Percentiles rank a stretch among this genome's conserved stretches.
phyloP scores from a whole-genome alignment of 768 basidiomycete species.

The Hirschioporus abietinus region DNA sequence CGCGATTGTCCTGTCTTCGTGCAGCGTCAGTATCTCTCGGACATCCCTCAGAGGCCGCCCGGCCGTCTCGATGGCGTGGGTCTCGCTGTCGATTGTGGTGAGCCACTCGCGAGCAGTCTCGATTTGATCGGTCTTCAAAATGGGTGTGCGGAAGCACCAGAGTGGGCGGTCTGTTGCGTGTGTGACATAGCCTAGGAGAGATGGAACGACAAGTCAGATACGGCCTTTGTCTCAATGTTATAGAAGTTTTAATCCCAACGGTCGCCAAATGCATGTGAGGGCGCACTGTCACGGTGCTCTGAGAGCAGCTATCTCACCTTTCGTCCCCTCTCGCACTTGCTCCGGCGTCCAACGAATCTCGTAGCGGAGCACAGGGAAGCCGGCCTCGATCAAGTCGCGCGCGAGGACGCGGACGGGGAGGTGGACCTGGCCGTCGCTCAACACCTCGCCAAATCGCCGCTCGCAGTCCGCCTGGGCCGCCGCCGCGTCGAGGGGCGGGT shows the following conservation, averaged over 20 bases:
- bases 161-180: conserved; percentile 61
- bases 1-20: conserved; percentile 41
- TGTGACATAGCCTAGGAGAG: conserved; percentile 54
- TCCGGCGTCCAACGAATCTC: conserved; percentile 66
- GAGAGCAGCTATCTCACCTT: conserved; percentile 46
- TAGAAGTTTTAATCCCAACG: too few species aligned
- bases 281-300: too few species aligned
- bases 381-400: conserved; percentile 48
- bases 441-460: conserved; percentile 51
- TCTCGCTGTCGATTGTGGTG: conserved; percentile 40
- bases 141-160: conserved; percentile 54
- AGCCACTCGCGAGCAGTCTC: conserved; percentile 53
- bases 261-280: too few species aligned
- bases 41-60: conserved; percentile 27
- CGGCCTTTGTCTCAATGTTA: too few species aligned
- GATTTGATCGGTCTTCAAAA: conserved; percentile 41
- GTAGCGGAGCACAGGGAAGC: conserved; percentile 65
- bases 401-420: conserved; percentile 59
- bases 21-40: conserved; percentile 43
- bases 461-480: conserved; percentile 38
- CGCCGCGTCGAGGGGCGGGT: conserved; percentile 34
- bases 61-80: conserved; percentile 24
- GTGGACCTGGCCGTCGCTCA: conserved; percentile 61
- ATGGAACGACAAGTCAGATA: conserved; percentile 2
- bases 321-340: conserved; percentile 35